Conservation (phyloP, 106 monocot species). For the Dendrobium officinale region DNA sequence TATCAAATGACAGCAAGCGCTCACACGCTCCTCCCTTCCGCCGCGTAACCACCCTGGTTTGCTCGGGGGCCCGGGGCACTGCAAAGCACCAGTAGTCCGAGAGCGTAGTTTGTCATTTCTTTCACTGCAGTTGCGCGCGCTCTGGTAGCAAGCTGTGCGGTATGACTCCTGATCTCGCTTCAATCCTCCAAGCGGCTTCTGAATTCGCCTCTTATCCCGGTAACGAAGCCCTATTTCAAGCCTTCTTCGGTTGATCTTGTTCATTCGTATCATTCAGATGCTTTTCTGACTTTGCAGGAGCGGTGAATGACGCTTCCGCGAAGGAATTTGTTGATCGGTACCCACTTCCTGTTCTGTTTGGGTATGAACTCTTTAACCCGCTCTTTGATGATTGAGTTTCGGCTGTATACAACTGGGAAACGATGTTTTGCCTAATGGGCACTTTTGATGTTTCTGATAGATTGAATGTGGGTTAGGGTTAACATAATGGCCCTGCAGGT, state of each 20-base stretch:
- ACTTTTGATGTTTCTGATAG: background rate
- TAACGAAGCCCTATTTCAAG: background rate
- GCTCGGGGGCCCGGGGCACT: background rate
- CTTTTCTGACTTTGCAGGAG: background rate
- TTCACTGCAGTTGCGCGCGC: slow-evolving; percentile 10
- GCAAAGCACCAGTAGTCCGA: background rate
- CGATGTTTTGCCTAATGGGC: background rate
- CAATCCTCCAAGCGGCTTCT: slow-evolving; percentile 59
- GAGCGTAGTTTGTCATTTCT: background rate
- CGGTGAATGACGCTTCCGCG: slow-evolving; percentile 45
- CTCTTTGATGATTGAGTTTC: background rate
- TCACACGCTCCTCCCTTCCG: background rate
- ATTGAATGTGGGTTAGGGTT: background rate
- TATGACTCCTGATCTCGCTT: slow-evolving; percentile 17
- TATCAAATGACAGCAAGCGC: background rate
- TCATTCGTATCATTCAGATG: background rate
- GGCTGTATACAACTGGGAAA: background rate
- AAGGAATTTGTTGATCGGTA: slow-evolving; percentile 83
- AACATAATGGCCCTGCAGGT: background rate
- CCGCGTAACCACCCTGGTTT: background rate
- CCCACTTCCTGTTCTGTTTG: slow-evolving; percentile 57
- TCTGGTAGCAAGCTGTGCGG: background rate
- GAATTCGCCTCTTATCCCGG: slow-evolving; percentile 82
- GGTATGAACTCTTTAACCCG: slow-evolving; percentile 16
- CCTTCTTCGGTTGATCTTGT: background rate